Evolutionary conservation across 2,329 filamentous ascomycete genomes (phyloP), one percentile per base, ranked within the genome.

Genomic region (Cladosporium cucumerinum): DNA sequence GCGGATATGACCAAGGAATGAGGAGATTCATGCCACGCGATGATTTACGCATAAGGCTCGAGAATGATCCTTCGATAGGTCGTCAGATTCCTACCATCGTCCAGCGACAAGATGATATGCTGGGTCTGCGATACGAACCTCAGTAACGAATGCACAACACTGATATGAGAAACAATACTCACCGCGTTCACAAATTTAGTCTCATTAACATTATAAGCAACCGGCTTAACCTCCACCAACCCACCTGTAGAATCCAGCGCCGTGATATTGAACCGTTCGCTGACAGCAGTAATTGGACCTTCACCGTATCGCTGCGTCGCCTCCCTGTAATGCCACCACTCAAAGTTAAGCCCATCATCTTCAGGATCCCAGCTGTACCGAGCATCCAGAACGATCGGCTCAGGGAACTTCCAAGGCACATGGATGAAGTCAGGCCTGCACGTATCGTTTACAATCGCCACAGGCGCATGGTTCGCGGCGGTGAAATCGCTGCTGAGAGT

Each of bases 401-500:
- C 49, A 11, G 49, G 49, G 23, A 28, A 52, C 4, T 52, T 52
- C 49, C 49, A 52, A 1, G 49, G 49, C 14, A 52, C 49, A 5
- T 30, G 49, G 2, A 52, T 18, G 10, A 52, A 52, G 16, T 52
- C 49, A 0, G 49, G 49, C 7, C 49, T 25, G 16, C 49, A 52
- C 7, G 49, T 52, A 18, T 30, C 49, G 25, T 52, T 52, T 7
- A 52, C 49, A 28, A 26, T 18, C 18, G 49, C 49, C 7, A 52
- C 23, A 52, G 49, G 49, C 6, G 49, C 49, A 28, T 52, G 49
- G 26, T 52, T 52, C 49, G 49, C 25, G 6, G 25, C 26, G 14
- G 25, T 18, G 16, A 52, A 52, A 2, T 52, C 54, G 7, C 21
- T 39, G 1, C 30, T 28, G 6, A 57, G 32, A 36, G 74, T 82